These are phyloP conservation scores for Ceratobasidium sp. DNA, from an alignment of 1,284 basidiomycete genomes.

Conservation along the genomic window DNA sequence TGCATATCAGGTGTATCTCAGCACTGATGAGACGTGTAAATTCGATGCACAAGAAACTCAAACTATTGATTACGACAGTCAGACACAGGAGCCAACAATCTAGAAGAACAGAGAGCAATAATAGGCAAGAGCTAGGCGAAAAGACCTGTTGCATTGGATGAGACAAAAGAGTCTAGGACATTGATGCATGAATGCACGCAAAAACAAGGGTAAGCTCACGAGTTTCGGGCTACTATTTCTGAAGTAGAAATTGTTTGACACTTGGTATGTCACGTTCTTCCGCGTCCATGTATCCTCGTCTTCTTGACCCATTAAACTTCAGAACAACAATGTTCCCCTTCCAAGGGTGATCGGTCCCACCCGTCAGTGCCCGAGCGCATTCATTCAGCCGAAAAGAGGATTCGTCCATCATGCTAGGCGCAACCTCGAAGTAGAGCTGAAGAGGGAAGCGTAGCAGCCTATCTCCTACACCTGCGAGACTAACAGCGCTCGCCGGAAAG, in stretches of 20 bases:
- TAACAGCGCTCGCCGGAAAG: not conserved
- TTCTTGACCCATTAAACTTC: conserved; percentile 79
- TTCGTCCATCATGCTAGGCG: not conserved
- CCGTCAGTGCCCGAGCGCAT: not conserved
- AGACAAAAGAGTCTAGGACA: too few species aligned
- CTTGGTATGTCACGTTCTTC: not conserved
- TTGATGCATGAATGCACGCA: too few species aligned
- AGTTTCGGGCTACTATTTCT: too few species aligned
- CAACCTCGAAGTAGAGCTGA: not conserved
- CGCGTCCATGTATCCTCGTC: conserved; percentile 14
- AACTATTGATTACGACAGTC: too few species aligned
- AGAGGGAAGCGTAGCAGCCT: not conserved
- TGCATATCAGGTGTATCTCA: too few species aligned
- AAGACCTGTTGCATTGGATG: too few species aligned
- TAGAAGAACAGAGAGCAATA: too few species aligned
- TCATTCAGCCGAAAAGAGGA: not conserved
- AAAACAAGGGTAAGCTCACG: too few species aligned
- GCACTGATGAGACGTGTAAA: too few species aligned
- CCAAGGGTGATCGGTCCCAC: not conserved
- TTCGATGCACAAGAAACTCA: too few species aligned
- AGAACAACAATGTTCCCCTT: conserved; percentile 62
- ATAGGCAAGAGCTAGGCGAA: too few species aligned
- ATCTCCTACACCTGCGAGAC: not conserved
- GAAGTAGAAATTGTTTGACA: not conserved
- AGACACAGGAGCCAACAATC: too few species aligned